Evolutionary conservation across 352 stramenopile genomes (phyloP), one percentile per base, ranked within the genome.

Genomic region (Pythium guiyangense): DNA sequence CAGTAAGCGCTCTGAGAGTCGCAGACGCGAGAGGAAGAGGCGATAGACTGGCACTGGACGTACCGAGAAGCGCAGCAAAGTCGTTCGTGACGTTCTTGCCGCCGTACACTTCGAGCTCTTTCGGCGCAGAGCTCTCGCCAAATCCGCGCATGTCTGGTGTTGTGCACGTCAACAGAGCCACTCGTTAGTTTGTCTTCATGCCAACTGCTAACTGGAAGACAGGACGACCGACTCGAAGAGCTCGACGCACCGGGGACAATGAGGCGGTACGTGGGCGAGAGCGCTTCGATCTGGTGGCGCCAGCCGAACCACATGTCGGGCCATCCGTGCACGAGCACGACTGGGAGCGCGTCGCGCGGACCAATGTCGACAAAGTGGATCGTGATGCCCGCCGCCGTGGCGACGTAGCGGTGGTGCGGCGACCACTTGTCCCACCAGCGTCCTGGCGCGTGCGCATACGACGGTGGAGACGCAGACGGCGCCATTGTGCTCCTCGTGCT

Each of bases 271-370:
- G 39, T 63, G 5, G 60, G 49, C 45, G 67, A 66, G 10, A 89
- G 64, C 49, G 66, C 68, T 49, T 71, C 64, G 57, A 89, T 87
- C 57, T 89, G 79, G 63, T 80, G 69, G 65, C 75, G 70, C 78
- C 81, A 89, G 10, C 77, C 77, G 47, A 86, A 89, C 78, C 78
- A 91, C 40, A 91, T 63, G 57, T 92, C 81, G 11, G 81, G 81
- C 73, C 77, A 92, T 2, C 79, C 81, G 54, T 92, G 82, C 46
- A 92, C 70, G 57, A 90, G 64, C 42, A 92, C n/a, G n/a, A n/a
- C n/a, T n/a, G n/a, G n/a, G n/a, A n/a, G n/a, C n/a, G n/a, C n/a
- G n/a, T n/a, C n/a, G n/a, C n/a, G n/a, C n/a, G n/a, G n/a, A n/a
- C n/a, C n/a, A n/a, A n/a, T n/a, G n/a, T n/a, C n/a, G n/a, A n/a